Base-by-base conservation (phyloP, 164 flowering plant genomes). In the Pachysandra terminalis region DNA sequence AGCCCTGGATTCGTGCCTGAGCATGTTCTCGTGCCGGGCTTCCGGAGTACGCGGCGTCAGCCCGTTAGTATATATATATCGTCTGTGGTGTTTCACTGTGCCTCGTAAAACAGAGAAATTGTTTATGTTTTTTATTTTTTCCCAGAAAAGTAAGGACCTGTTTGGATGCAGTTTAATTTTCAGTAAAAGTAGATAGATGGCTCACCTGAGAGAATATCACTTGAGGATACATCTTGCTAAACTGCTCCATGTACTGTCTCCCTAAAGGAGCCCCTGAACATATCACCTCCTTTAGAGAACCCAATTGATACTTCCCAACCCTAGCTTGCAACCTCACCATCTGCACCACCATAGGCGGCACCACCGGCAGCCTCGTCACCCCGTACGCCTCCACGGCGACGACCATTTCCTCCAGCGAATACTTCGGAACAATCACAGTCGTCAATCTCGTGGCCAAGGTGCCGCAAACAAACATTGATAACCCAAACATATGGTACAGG, bases 401-500 rank as follows among this genome's bases (percentile, higher is more conserved):
- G 9, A 73, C 59, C 71, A 73, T 67, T 22, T 67, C 71, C 60
- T 73, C 76, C 35, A 73, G 5, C 14, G 74, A 63, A 58, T 73
- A 77, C 68, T 69, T 77, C 15, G 22, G 14, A 12, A 67, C 35
- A 5, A 77, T 54, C 71, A 77, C 76, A 3, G 63, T 57, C 13
- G 76, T 73, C 16, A 74, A 57, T 45, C 71, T 62, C n/a, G 54
- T 66, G 5, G 80, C 73, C 63, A 77, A n/a, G 23, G 25, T 66
- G 51, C 80, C 80, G 41, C 61, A 69, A 23, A 77, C 68, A 40
- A 77, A 69, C 52, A 73, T 53, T 6, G 80, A 77, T 32, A 77
- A 65, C 66, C 76, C 80, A 64, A 73, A 77, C 80, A 77, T 77
- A 61, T 77, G 80, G 55, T 63, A 73, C 66, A 77, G 61, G 2